phyloP scores from a whole-genome alignment of 1,139 yeast species.

The Suhomyces atakaporum region DNA sequence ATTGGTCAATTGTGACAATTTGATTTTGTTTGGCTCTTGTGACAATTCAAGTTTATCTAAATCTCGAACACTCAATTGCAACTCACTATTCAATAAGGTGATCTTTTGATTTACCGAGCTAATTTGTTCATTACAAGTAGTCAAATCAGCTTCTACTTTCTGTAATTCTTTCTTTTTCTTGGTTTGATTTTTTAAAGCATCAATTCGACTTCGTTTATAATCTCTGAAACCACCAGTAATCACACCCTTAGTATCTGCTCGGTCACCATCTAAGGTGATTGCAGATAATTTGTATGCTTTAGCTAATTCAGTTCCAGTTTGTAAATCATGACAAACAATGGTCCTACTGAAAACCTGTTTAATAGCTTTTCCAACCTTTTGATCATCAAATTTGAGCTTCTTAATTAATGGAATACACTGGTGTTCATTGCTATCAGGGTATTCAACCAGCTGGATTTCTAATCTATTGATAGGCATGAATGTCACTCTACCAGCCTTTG shows the following conservation, averaged over 20 bases:
- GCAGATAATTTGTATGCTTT: slow-evolving; percentile 65
- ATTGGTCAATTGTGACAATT: slow-evolving; percentile 42
- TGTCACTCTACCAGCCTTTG: slow-evolving; percentile 80
- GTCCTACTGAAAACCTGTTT: slow-evolving; percentile 80
- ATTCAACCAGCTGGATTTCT: slow-evolving; percentile 32
- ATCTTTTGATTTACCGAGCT: slow-evolving; percentile 30
- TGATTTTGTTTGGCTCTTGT: slow-evolving; percentile 47
- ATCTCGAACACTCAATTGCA: slow-evolving; percentile 46
- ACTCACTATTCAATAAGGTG: slow-evolving; percentile 39
- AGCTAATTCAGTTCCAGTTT: slow-evolving; percentile 69
- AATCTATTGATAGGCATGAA: slow-evolving; percentile 86
- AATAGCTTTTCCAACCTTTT: slow-evolving; percentile 61
- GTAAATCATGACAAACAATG: slow-evolving; percentile 72
- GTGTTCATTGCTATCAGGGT: slow-evolving; percentile 57
- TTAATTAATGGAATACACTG: slow-evolving; percentile 74
- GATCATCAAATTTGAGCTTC: slow-evolving; percentile 61
- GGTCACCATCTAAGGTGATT: slow-evolving; percentile 89
- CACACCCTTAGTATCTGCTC: slow-evolving; percentile 81
- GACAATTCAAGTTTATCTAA: slow-evolving; percentile 36
- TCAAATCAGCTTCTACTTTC: slow-evolving; percentile 33
- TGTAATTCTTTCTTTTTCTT: slow-evolving; percentile 52
- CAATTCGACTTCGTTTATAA: slow-evolving; percentile 65
- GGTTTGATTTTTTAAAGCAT: slow-evolving; percentile 60
- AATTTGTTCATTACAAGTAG: slow-evolving; percentile 24
- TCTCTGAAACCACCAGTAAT: slow-evolving; percentile 90